Conservation (phyloP, 768 basidiomycete species). For the Lyophyllum shimeji region DNA sequence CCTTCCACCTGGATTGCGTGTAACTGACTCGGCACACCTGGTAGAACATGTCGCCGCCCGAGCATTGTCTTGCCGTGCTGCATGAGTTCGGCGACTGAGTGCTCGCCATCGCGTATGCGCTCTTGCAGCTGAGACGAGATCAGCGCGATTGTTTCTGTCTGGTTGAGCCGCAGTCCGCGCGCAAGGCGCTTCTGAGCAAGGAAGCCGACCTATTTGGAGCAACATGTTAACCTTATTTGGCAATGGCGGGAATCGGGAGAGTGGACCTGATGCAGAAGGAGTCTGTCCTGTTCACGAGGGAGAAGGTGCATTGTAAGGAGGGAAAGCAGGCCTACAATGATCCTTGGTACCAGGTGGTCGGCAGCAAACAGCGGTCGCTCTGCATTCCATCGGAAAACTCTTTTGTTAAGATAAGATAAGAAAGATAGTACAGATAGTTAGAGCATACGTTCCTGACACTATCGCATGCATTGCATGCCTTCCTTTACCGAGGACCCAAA, state of each 20-base stretch:
- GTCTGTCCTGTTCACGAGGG: constrained; percentile 74
- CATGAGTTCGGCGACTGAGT: constrained; percentile 91
- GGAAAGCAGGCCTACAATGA: neutral
- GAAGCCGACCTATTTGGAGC: constrained; percentile 61
- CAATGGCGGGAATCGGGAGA: neutral
- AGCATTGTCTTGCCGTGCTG: constrained; percentile 86
- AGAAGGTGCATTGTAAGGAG: constrained; percentile 56
- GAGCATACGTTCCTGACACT: no score
- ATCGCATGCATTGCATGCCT: neutral
- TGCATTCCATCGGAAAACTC: neutral
- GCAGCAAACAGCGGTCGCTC: neutral
- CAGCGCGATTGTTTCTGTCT: constrained; percentile 84
- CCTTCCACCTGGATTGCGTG: constrained; percentile 95
- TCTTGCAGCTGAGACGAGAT: constrained; percentile 94
- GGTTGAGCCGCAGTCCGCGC: constrained; percentile 85
- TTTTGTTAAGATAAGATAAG: constrained; percentile 11
- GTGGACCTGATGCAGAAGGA: constrained; percentile 67
- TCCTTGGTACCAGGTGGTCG: neutral
- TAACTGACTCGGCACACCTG: constrained; percentile 70
- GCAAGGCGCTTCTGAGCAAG: constrained; percentile 95
- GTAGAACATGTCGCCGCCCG: constrained; percentile 86
- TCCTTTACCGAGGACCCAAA: neutral
- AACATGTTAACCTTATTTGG: constrained; percentile 5
- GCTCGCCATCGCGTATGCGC: constrained; percentile 85
- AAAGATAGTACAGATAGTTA: neutral